These are phyloP conservation scores for Leishmania major DNA, from an alignment of 208 protist species.

Conservation along the genomic window DNA sequence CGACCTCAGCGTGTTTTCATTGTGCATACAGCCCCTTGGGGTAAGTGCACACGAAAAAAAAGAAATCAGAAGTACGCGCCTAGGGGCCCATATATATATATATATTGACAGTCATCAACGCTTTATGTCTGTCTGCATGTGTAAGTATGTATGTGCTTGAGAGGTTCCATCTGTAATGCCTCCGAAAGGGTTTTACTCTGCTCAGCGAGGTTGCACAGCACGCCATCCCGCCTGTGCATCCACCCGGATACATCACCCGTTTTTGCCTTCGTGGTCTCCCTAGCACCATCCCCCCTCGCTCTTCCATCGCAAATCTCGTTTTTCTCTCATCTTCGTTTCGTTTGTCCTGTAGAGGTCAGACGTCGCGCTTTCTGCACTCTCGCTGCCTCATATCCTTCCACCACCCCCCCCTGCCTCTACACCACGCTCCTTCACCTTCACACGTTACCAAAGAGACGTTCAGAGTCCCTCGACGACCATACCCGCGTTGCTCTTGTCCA, in stretches of 20 bases:
- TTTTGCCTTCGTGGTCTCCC: background rate
- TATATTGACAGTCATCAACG: background rate
- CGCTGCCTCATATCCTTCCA: background rate
- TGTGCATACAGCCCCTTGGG: background rate
- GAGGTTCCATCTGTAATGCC: too few relatives aligned
- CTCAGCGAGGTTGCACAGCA: background rate
- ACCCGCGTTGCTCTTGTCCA: background rate
- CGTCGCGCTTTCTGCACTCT: background rate
- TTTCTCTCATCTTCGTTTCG: background rate
- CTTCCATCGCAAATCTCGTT: background rate
- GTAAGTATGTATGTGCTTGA: background rate
- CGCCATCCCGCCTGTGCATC: background rate
- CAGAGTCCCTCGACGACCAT: too few relatives aligned
- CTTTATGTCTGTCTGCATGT: background rate
- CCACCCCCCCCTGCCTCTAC: background rate
- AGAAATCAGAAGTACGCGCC: too few relatives aligned
- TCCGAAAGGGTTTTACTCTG: background rate
- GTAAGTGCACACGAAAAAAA: background rate
- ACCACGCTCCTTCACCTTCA: background rate
- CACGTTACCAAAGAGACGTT: background rate
- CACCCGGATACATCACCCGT: background rate
- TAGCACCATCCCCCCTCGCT: background rate
- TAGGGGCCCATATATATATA: background rate
- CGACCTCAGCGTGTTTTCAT: background rate
- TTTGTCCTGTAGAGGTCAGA: background rate